Evolutionary conservation across 441 rosid species (phyloP), one percentile per base, ranked within the genome.

Genomic region (Manihot esculenta): DNA sequence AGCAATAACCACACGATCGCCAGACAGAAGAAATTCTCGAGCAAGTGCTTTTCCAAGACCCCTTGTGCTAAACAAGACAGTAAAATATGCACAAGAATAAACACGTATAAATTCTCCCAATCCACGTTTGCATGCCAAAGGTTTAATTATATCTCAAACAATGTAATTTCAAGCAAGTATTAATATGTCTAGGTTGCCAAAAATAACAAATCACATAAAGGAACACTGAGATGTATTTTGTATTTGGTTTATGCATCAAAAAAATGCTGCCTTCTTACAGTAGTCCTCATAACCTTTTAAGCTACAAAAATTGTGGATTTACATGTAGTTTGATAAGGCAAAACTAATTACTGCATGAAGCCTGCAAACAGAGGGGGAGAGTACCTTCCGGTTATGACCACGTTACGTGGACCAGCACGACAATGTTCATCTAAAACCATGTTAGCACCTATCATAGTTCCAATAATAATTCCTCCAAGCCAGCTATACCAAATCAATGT

Each of bases 41-140:
- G 97, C 97, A 77, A 91, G 93, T 18, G 98, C 98, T 79, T 94
- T 94, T 35, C 98, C 98, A 12, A 94, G 76, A 58, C 98, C 96
- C 74, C 96, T 85, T n/a, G 97, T 89, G 74, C 97, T 91, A 80
- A 72, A 79, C 57, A 76, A 78, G 14, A 50, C 66, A 75, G 45
- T 24, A 59, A 78, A 77, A 73, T 48, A 77, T 27, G 74, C 54
- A 76, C 72, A 77, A 73, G 41, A 58, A 69, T 48, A 64, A 17
- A 68, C 18, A 56, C 71, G 62, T 23, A 17, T 65, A 15, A 66
- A 27, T 67, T 62, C 54, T 50, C 59, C 27, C 51, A 70, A 78
- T 13, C 60, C 62, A 48, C 38, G 48, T 14, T 69, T 24, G 56
- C 55, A 71, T 9, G 54, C 47, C 54, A 53, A 67, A 70, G 49